A percentile compares a stretch with the other conserved stretches of the same genome.
phyloP scores from a whole-genome alignment of 805 yeast species.

The Yarrowia sp. region DNA sequence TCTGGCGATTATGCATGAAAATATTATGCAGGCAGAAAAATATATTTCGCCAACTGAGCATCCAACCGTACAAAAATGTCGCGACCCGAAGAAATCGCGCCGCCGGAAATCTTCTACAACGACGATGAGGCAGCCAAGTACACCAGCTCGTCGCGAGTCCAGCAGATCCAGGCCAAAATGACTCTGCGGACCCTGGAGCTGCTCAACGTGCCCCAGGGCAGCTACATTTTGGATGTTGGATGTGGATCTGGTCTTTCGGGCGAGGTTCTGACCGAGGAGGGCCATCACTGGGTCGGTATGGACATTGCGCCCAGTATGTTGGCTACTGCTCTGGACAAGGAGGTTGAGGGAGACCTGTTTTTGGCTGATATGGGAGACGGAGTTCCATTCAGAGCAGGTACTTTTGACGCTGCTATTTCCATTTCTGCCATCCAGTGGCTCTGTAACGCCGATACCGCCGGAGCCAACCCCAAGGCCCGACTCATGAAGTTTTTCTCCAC shows the following conservation, averaged over 20 bases:
- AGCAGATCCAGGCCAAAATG: constrained; percentile 97
- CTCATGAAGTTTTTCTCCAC: constrained; percentile 80
- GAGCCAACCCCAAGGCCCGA: constrained; percentile 80
- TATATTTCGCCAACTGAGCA: background rate
- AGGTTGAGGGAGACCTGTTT: constrained; percentile 88
- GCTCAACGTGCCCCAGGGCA: constrained; percentile 63
- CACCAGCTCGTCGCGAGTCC: constrained; percentile 92
- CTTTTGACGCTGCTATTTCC: constrained; percentile 94
- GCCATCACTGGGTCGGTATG: constrained; percentile 93
- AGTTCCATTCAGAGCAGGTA: constrained; percentile 91
- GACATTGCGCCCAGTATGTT: constrained; percentile 95
- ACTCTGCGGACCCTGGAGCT: constrained; percentile 89
- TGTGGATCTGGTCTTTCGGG: constrained; percentile 97
- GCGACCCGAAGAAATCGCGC: constrained; percentile 94
- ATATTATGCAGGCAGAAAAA: background rate
- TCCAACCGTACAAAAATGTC: constrained; percentile 53
- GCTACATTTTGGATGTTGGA: constrained; percentile 83
- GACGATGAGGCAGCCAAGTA: constrained; percentile 87
- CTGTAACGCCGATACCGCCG: constrained; percentile 86
- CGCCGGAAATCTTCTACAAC: constrained; percentile 93
- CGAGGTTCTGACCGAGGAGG: constrained; percentile 89
- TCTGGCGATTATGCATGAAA: constrained; percentile 17
- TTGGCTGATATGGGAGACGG: constrained; percentile 92
- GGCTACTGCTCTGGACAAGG: constrained; percentile 89
- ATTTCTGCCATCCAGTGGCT: constrained; percentile 97